Evolutionary conservation across 257 asterid genomes (phyloP).

Genomic region (Schizonepeta tenuifolia): DNA sequence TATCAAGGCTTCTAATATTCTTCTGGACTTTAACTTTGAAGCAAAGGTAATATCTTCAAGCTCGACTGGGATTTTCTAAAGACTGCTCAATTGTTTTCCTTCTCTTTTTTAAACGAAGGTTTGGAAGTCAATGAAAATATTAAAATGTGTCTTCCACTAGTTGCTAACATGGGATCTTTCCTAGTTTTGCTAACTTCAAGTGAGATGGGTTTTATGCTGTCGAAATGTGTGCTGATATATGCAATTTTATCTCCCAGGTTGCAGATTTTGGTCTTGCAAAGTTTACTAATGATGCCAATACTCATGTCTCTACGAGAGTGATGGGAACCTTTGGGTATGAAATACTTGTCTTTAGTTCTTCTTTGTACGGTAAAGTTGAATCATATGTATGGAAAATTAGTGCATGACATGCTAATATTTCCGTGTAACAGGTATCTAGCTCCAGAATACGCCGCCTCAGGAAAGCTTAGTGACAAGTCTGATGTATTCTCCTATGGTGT

Average conservation of each 20-base stretch:
- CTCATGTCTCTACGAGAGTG: slow-evolving; percentile 91
- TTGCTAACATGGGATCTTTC: neutral
- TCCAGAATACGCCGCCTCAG: slow-evolving; percentile 97
- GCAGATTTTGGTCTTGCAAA: slow-evolving; percentile 97
- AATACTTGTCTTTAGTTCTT: neutral
- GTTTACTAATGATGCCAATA: slow-evolving; percentile 65
- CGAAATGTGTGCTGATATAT: slow-evolving; percentile 24
- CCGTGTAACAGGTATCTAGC: slow-evolving; percentile 72
- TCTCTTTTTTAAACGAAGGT: neutral
- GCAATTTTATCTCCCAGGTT: slow-evolving; percentile 59
- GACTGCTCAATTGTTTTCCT: neutral
- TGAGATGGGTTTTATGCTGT: slow-evolving; percentile 14
- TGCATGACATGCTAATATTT: slow-evolving; percentile 13
- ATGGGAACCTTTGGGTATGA: slow-evolving; percentile 96
- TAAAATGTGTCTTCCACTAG: neutral
- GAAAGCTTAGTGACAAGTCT: slow-evolving; percentile 87
- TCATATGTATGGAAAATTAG: neutral
- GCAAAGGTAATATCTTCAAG: slow-evolving; percentile 61
- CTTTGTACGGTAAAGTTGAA: neutral
- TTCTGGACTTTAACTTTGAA: slow-evolving; percentile 80
- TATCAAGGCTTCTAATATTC: slow-evolving; percentile 91
- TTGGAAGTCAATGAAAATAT: neutral
- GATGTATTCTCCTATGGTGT: slow-evolving; percentile 98
- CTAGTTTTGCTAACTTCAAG: neutral
- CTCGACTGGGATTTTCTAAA: neutral